These are phyloP conservation scores for Aureobasidium lini DNA, from an alignment of 2,329 filamentous ascomycete genomes.

Conservation along the genomic window DNA sequence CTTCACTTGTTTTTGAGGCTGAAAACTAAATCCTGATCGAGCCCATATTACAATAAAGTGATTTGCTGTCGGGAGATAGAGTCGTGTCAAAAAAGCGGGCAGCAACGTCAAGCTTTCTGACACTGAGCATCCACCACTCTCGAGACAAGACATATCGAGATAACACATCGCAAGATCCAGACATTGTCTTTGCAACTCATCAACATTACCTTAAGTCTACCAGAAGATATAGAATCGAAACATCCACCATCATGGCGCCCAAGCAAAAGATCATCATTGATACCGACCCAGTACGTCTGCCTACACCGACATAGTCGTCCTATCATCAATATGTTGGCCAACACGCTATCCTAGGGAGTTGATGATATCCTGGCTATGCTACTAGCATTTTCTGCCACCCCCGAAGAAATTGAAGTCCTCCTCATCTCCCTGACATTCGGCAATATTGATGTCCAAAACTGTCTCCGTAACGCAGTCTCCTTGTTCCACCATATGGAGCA, in stretches of 20 bases:
- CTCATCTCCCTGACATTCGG: constrained; percentile 89
- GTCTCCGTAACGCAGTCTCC: constrained; percentile 78
- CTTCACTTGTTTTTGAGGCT: not conserved
- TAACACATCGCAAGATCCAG: not conserved
- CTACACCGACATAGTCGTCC: not conserved
- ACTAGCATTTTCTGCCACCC: constrained; percentile 70
- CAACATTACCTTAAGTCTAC: not conserved
- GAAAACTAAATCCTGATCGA: not conserved
- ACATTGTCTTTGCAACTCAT: not conserved
- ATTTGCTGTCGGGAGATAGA: not conserved
- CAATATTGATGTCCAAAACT: constrained; percentile 82
- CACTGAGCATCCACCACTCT: not conserved
- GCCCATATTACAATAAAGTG: not conserved
- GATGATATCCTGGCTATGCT: constrained; percentile 89
- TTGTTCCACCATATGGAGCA: constrained; percentile 89
- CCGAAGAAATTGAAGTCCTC: constrained; percentile 77
- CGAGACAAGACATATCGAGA: not conserved
- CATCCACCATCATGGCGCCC: constrained; percentile 30
- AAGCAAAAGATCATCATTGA: constrained; percentile 75
- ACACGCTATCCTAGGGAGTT: constrained; percentile 49
- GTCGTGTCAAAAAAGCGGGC: not conserved
- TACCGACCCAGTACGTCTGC: constrained; percentile 68
- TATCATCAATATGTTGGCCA: not conserved
- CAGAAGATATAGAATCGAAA: not conserved
- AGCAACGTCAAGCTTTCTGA: constrained; percentile 3